Base-by-base conservation (phyloP, 1,284 basidiomycete species). In the Pseudozyma hubeiensis region DNA sequence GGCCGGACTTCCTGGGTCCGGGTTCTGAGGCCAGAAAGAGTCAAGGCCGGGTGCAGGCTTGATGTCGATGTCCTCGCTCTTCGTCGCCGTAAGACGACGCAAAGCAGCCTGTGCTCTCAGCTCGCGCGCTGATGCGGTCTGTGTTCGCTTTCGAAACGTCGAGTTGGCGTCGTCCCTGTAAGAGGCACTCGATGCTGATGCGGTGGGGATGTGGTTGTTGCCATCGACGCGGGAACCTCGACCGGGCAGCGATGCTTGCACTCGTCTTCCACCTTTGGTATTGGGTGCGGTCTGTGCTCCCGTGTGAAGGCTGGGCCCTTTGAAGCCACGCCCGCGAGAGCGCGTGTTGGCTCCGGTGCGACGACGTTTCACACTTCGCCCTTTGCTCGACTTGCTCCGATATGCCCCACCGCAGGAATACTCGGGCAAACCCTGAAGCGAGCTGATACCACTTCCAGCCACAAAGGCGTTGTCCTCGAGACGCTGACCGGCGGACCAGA, bases 111-210 rank as follows among this genome's bases (percentile, higher is more conserved):
- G 55, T 1, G 73, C 76, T 24, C 71, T 51, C 13, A 73, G 60
- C 47, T 73, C 73, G 11, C 76, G 55, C 11, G 71, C 71, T 13
- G 57, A 53, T 3, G 56, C 54, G 39, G 61, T 67, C 31, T 72
- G 64, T 4, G 72, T 65, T 0, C 71, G 61, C 39, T 77, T 80
- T 29, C 78, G 70, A 41, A 80, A 80, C 1, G 76, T 78, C 9
- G 77, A 78, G 52, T 80, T 78, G 7, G 52, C 44, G 48, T 80
- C 78, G n/a, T 52, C n/a, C 39, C 66, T 77, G 60, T 80, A 80
- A 0, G 56, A 46, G 10, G 63, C 33, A 37, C 40, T 56, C 33
- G 43, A 48, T 1, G 69, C 70, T 5, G 67, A 62, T 19, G 78
- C 78, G 29, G 39, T 64, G 3, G 74, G 76, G 2, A 78, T 4